Percentiles rank a stretch among this genome's conserved stretches.
These are phyloP conservation scores for Suillus plorans DNA, from an alignment of 768 basidiomycete species.

Conservation along the genomic window DNA sequence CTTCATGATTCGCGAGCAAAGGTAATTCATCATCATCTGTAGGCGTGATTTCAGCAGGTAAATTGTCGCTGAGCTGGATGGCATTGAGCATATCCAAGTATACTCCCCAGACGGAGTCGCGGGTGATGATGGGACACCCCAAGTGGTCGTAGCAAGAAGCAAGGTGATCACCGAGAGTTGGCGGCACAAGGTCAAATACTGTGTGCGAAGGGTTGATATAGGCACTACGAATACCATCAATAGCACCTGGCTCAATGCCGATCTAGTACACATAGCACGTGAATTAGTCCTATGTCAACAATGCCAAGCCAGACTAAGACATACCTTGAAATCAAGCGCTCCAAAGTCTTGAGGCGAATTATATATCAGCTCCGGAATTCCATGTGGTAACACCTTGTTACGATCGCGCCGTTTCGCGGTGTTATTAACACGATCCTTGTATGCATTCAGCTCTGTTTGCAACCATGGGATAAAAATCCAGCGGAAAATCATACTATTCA, in stretches of 20 bases:
- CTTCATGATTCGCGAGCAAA: too few species aligned
- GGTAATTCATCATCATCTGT: too few species aligned
- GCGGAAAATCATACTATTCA: too few species aligned
- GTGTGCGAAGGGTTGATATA: slow-evolving; percentile 26
- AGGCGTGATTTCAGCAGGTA: too few species aligned
- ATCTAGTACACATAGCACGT: slow-evolving; percentile 13
- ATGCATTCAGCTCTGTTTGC: slow-evolving; percentile 1
- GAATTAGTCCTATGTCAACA: not conserved
- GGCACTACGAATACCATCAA: slow-evolving; percentile 19
- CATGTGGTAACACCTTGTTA: slow-evolving; percentile 34
- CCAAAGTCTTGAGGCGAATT: slow-evolving; percentile 27
- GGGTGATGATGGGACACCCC: too few species aligned
- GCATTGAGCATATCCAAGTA: too few species aligned
- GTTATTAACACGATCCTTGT: not conserved
- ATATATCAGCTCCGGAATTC: slow-evolving; percentile 35
- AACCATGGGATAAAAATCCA: not conserved
- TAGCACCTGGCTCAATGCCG: slow-evolving; percentile 9
- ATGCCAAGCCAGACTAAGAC: not conserved
- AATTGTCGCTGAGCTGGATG: too few species aligned
- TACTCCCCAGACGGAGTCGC: too few species aligned
- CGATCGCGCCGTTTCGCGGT: slow-evolving; percentile 14
- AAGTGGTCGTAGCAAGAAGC: too few species aligned
- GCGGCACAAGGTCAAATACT: too few species aligned
- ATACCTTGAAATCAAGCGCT: slow-evolving; percentile 35
- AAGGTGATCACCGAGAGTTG: too few species aligned